Evolutionary conservation across 495 filamentous ascomycete species (phyloP), one percentile per base, ranked within the genome.

Genomic region (Beverwykella pulmonaria): DNA sequence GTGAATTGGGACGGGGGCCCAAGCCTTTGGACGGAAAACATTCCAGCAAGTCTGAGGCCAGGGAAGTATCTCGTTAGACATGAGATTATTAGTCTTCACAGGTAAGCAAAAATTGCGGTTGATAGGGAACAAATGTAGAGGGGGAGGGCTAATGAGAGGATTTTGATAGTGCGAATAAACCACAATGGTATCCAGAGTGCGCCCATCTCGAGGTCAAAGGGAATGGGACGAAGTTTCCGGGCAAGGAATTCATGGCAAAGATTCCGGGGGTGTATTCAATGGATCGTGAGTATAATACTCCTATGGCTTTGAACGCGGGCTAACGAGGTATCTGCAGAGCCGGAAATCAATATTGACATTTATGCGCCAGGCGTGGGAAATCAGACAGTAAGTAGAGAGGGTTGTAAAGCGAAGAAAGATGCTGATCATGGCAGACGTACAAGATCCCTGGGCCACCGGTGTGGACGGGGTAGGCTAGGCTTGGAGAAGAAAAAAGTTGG

Each of bases 31-130:
- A 52, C 25, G 1, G 65, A 67, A 60, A 72, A 20, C 19, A 71
- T 80, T 22, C 79, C 77, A 10, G 59, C 47, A 53, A 70, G 63
- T 48, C 64, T 80, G n/a, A 75, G 70, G n/a, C 57, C 70, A 0
- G 78, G 79, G 49, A 73, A 74, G 56, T 81, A 80, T 64, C 62
- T 81, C 23, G 72, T 81, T 36, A 71, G 78, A n/a, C 77, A 81
- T 65, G 77, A 79, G 67, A 72, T 77, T 47, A 71, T 78, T 22
- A 72, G 61, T 53, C 47, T 70, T 54, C 61, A 70, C 50, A 60
- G 39, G 39, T 44, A 44, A n/a, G 39, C 2, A 4, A 34, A 4
- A 4, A 34, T 34, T 12, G n/a, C n/a, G n/a, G n/a, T n/a, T n/a
- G n/a, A n/a, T 34, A 12, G 30, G 12, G 4, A 34, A 12, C 12